Evolutionary conservation across 2,329 filamentous ascomycete species (phyloP), one percentile per base, ranked within the genome.

Genomic region (Penicillium sp.): DNA sequence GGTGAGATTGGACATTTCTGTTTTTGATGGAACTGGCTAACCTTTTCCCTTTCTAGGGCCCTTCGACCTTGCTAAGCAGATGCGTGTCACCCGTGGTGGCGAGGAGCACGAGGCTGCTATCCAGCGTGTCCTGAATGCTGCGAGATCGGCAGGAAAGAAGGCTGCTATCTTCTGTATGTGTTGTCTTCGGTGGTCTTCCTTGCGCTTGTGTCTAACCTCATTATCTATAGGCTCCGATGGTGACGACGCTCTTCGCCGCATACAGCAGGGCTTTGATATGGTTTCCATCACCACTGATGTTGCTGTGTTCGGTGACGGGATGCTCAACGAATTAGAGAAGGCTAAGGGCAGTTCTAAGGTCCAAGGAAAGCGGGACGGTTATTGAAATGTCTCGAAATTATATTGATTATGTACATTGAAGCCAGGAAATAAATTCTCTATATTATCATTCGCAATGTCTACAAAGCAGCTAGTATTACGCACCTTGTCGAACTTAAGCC

Each of bases 131-230:
- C 50, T 73, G 45, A 58, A 60, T 25, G 74, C 74, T 4, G 68
- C 70, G 21, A 65, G 70, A 53, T 62, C 62, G 3, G 65, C 68
- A 4, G 72, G 73, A 47, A 76, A 75, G 63, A 74, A 65, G 58
- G 72, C 72, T 27, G 74, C 73, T 42, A 76, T 76, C 31, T 76
- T 75, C 63, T 76, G 73, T 71, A 65, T n/a, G 65, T 66, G 34
- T 25, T 16, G 2, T 21, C 12, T 4, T 29, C 8, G 18, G 3
- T 10, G 4, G 27, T 32, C 15, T 10, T 15, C 21, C n/a, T 46
- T 13, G 4, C 1, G 5, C 6, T 25, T 23, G n/a, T 34, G 21
- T 12, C 53, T 54, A 39, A 56, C 38, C 2, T 3, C 15, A 4
- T 3, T 4, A 15, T n/a, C 15, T 10, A 5, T 42, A 72, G 69